Evolutionary conservation across 306 rosid genomes (phyloP), one percentile per base, ranked within the genome.

Genomic region (Vigna unguiculata): DNA sequence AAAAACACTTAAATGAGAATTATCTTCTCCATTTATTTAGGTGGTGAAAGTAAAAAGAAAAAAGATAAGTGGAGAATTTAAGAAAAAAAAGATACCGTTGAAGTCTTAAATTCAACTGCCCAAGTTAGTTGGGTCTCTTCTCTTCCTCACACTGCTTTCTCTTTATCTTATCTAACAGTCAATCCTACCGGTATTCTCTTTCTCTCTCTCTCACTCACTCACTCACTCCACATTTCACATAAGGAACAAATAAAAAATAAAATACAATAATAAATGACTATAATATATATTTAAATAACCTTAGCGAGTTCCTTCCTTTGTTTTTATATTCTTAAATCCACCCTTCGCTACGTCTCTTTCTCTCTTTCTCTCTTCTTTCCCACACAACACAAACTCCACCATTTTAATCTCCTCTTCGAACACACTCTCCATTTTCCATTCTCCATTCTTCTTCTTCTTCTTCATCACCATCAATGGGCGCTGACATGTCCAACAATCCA

Each of bases 281-380:
- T 17, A n/a, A 8, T 8, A 66, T 41, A 63, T 59, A 51, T 16
- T 10, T 22, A 22, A 59, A 55, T 16, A 74, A 38, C 6, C 77
- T 60, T 57, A 65, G 38, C 76, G 78, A 64, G 84, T 83, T 83
- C 77, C 78, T 36, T 81, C 73, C 82, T 91, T 95, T 95, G 99
- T 92, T 95, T 86, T 89, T 91, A 89, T 88, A 86, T 87, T 90
- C 99, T 92, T 89, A 92, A 95, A 92, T 87, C 87, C 55, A 70
- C 40, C 69, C 75, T 69, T 71, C 83, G 78, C 51, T 75, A 62
- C 73, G 49, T 46, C 63, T 54, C 68, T 71, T 71, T 61, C 32
- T 46, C 63, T 54, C 68, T 71, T 71, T 61, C 32, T 53, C 76
- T 47, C 60, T 69, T 9, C n/a, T 2, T 3, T 22, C 9, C 7